Evolutionary conservation across 768 basidiomycete species (phyloP).

Genomic region (Rhodotorula graminis): DNA sequence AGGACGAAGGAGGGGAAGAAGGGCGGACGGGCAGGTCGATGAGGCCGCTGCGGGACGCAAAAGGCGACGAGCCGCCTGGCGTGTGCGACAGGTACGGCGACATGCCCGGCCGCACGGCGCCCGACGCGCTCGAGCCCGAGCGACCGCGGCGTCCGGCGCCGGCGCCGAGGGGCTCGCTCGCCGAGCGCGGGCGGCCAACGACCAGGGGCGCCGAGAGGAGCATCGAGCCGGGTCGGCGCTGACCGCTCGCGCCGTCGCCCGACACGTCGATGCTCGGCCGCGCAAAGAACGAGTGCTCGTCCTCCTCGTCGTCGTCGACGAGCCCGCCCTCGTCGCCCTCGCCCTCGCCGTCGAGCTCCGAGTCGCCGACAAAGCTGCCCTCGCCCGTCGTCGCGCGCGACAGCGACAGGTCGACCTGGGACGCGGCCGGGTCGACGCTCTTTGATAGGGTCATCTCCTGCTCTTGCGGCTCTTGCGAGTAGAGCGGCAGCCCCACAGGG

Average conservation of each 20-base stretch:
- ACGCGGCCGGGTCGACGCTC: slow-evolving; percentile 1
- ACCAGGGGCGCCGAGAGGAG: background rate
- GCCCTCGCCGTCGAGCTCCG: background rate
- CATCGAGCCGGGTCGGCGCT: no score
- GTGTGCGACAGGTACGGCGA: slow-evolving; percentile 9
- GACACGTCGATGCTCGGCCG: background rate
- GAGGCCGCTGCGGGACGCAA: slow-evolving; percentile 22
- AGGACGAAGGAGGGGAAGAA: background rate
- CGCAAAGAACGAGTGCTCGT: slow-evolving; percentile 2
- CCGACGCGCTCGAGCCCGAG: background rate
- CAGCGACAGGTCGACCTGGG: background rate
- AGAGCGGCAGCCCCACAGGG: slow-evolving; percentile 31
- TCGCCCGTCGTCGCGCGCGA: slow-evolving; percentile 3
- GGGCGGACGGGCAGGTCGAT: slow-evolving; percentile 20
- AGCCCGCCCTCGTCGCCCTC: background rate
- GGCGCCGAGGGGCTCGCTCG: slow-evolving; percentile 2
- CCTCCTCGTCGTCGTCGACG: slow-evolving; percentile 2
- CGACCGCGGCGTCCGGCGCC: background rate
- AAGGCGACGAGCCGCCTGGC: slow-evolving; percentile 18
- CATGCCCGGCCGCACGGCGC: background rate
- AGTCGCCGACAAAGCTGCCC: background rate
- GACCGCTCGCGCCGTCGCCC: background rate
- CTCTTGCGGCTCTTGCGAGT: slow-evolving; percentile 17
- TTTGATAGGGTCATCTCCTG: slow-evolving; percentile 34
- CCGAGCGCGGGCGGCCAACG: background rate